These are phyloP conservation scores for Xylaria sp. DNA, from an alignment of 2,329 filamentous ascomycete genomes.

Conservation along the genomic window DNA sequence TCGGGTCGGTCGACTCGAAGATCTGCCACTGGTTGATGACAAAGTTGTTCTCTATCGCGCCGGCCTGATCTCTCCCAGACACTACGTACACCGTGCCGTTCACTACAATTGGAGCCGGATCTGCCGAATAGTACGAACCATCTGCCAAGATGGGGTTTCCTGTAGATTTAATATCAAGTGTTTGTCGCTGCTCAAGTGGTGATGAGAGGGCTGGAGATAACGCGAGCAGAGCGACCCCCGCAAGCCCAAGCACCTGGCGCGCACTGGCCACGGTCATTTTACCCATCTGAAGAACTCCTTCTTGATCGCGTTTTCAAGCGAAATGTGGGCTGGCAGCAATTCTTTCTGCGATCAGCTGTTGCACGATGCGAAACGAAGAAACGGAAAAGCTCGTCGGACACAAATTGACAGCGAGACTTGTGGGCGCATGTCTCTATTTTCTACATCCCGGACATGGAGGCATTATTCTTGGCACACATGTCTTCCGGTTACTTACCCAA, in stretches of 20 bases:
- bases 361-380: not conserved
- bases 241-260: slow-evolving; percentile 11
- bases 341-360: not conserved
- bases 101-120: slow-evolving; percentile 54
- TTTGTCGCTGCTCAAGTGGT: slow-evolving; percentile 26
- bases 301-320: not conserved
- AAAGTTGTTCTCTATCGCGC: slow-evolving; percentile 48
- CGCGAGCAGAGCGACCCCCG: slow-evolving; percentile 3
- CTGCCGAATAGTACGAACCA: slow-evolving; percentile 53
- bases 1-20: slow-evolving; percentile 47
- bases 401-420: slow-evolving; percentile 9
- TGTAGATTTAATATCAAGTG: slow-evolving; percentile 43
- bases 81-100: slow-evolving; percentile 53
- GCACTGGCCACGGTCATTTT: not conserved
- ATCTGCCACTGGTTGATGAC: slow-evolving; percentile 54
- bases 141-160: slow-evolving; percentile 54
- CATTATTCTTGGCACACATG: not conserved
- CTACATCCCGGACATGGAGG: not conserved
- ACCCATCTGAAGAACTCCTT: not conserved
- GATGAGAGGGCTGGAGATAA: slow-evolving; percentile 12
- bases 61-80: slow-evolving; percentile 51
- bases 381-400: not conserved
- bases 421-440: slow-evolving; percentile 15
- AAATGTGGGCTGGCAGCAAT: not conserved
- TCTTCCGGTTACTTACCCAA: slow-evolving; percentile 18